Evolutionary conservation across 208 protist genomes (phyloP).

Genomic region (Crithidia mellificae): DNA sequence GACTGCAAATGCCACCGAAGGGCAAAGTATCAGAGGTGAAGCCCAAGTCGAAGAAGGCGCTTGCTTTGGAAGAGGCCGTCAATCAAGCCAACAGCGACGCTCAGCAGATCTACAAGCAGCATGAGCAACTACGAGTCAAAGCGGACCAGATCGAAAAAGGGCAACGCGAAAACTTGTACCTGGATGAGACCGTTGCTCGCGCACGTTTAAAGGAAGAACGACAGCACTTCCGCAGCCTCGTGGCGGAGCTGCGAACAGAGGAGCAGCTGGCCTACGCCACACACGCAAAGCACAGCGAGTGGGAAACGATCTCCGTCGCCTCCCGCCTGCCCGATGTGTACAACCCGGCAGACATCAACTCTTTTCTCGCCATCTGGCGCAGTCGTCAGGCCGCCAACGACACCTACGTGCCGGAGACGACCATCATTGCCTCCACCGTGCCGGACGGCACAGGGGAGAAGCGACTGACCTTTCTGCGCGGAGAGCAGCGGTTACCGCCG

Average conservation of each 20-base stretch:
- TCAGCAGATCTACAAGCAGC: conserved; percentile 80
- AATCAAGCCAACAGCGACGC: conserved; percentile 59
- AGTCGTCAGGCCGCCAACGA: conserved; percentile 46
- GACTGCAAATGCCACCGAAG: conserved; percentile 57
- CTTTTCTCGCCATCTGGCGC: conserved; percentile 86
- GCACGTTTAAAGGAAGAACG: conserved; percentile 67
- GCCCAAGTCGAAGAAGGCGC: conserved; percentile 56
- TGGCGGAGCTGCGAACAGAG: conserved; percentile 40
- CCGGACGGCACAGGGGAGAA: conserved; percentile 1
- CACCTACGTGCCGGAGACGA: conserved; percentile 29
- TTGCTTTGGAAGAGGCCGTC: conserved; percentile 50
- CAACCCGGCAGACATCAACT: conserved; percentile 86
- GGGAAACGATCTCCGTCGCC: conserved; percentile 65
- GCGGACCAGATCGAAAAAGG: conserved; percentile 63
- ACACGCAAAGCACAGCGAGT: conserved; percentile 77
- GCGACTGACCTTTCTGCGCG: conserved; percentile 48
- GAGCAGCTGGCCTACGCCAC: conserved; percentile 75
- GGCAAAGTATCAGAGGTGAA: conserved; percentile 43
- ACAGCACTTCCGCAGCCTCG: conserved; percentile 37
- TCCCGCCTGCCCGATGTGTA: conserved; percentile 79
- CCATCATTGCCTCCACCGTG: conserved; percentile 31
- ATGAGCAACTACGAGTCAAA: conserved; percentile 65
- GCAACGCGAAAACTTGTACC: conserved; percentile 43
- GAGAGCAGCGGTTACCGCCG: conserved; percentile 61
- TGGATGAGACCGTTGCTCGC: conserved; percentile 57